Conservation (phyloP, 2,329 filamentous ascomycete species). For the Neophaeococcomyces aloes region DNA sequence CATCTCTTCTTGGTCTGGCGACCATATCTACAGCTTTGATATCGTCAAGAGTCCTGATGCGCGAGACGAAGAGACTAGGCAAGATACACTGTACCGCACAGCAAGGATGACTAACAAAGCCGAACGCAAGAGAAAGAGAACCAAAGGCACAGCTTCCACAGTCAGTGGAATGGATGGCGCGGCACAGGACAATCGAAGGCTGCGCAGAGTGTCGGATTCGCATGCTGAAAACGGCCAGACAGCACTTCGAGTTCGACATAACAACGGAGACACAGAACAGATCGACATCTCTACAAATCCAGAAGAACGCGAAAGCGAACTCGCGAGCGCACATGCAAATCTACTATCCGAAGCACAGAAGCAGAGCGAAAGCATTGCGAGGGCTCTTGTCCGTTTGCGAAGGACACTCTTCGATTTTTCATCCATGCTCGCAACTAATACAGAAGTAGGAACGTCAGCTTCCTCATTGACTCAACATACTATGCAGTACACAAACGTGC, state of each 20-base stretch:
- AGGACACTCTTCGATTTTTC: constrained; percentile 46
- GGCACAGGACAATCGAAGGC: constrained; percentile 37
- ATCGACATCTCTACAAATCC: constrained; percentile 26
- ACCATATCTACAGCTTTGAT: constrained; percentile 57
- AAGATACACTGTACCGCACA: constrained; percentile 22
- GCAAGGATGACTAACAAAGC: constrained; percentile 28
- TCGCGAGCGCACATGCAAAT: constrained; percentile 31
- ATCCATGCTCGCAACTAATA: constrained; percentile 15
- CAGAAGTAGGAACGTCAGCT: constrained; percentile 25
- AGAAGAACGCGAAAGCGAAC: neutral
- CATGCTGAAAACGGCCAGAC: constrained; percentile 33
- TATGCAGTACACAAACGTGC: constrained; percentile 31
- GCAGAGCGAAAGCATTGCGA: constrained; percentile 46
- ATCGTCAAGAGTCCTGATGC: constrained; percentile 49
- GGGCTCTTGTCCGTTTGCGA: constrained; percentile 43
- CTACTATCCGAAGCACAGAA: constrained; percentile 44
- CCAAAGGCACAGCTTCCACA: constrained; percentile 34
- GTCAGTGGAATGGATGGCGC: constrained; percentile 32
- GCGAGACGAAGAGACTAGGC: constrained; percentile 30
- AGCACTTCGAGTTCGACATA: constrained; percentile 47
- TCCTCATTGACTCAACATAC: constrained; percentile 25
- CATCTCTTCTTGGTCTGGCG: constrained; percentile 57
- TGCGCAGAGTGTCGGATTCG: constrained; percentile 37
- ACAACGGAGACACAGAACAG: constrained; percentile 50
- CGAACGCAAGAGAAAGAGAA: constrained; percentile 49